Percentiles rank a stretch among this genome's conserved stretches.
Conservation (phyloP, 306 rosid genomes). For the Vachellia collinsii region DNA sequence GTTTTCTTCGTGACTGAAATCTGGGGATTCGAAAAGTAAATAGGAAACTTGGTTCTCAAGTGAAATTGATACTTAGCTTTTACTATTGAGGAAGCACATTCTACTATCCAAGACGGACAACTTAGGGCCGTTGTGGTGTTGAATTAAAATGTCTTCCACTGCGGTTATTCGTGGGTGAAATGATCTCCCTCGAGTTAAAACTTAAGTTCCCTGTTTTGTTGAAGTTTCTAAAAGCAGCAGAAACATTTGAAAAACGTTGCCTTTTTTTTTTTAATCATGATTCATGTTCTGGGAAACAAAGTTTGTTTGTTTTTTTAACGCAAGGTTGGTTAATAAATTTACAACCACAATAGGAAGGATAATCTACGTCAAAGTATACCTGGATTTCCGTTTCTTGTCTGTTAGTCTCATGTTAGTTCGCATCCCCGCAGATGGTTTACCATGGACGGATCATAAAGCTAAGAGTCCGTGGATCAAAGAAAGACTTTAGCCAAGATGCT, state of each 20-base stretch:
- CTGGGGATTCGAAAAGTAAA: conserved; percentile 5
- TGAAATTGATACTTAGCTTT: neutral
- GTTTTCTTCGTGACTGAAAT: neutral
- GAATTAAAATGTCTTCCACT: neutral
- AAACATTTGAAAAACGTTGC: neutral
- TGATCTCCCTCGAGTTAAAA: neutral
- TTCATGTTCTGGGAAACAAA: neutral
- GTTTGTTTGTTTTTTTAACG: neutral
- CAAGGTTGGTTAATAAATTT: conserved; percentile 14
- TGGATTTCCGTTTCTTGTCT: conserved; percentile 12
- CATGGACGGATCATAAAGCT: conserved; percentile 74
- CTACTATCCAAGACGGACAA: neutral
- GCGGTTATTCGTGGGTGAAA: neutral
- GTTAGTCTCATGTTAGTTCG: conserved; percentile 28
- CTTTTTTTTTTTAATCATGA: neutral
- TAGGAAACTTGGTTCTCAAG: neutral
- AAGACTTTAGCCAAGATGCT: conserved; percentile 73
- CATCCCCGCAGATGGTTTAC: conserved; percentile 63
- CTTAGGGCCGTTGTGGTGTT: neutral
- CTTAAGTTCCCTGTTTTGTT: neutral
- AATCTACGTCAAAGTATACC: neutral
- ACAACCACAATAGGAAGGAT: conserved; percentile 7
- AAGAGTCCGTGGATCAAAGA: conserved; percentile 88
- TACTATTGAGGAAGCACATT: neutral
- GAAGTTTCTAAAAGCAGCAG: neutral